Base-by-base conservation (phyloP, 2,329 filamentous ascomycete genomes). In the Epichloe baconii region DNA sequence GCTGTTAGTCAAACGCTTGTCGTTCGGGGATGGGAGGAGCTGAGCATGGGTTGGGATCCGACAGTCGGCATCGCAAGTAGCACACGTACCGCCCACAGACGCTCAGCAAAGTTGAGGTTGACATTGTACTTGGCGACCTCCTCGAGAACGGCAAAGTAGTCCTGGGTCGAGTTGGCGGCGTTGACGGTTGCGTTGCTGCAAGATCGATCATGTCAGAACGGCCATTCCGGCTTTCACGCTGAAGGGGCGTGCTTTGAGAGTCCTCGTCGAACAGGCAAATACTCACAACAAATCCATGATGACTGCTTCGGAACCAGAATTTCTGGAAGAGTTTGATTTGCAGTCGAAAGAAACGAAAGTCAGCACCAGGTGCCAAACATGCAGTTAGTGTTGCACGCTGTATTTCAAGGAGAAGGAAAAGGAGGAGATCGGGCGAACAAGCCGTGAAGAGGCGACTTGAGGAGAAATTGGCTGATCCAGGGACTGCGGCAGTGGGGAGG, bases 51-150 rank as follows among this genome's bases (percentile, higher is more conserved):
- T 31, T 44, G n/a, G 17, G 10, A 44, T 14, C 19, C 36, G 31
- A 51, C 48, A 34, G 23, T 36, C 26, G 15, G 34, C 42, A 43
- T 26, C 23, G 45, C 31, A 51, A 56, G 51, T 54, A 55, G 53
- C 52, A 35, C 54, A 79, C 79, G 64, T 74, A 82, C 80, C 47
- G 87, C 85, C 93, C 93, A 98, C 58, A 95, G 76, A 64, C 84
- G 83, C 77, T 98, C 93, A 63, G 83, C 73, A 57, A 88, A 76
- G 70, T 88, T 96, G 64, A 98, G 82, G 59, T 89, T 80, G 52
- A 94, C 79, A 78, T 95, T 93, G 76, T 80, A 77, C 65, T 82
- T 81, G 63, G 77, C 73, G 21, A 84, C 74, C 64, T 83, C 78
- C 56, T 82, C 77, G 62, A 80, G 75, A 56, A 83, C 77, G 58